These are phyloP conservation scores for Oryza nivara DNA, from an alignment of 176 grass and related monocot species.

Conservation along the genomic window DNA sequence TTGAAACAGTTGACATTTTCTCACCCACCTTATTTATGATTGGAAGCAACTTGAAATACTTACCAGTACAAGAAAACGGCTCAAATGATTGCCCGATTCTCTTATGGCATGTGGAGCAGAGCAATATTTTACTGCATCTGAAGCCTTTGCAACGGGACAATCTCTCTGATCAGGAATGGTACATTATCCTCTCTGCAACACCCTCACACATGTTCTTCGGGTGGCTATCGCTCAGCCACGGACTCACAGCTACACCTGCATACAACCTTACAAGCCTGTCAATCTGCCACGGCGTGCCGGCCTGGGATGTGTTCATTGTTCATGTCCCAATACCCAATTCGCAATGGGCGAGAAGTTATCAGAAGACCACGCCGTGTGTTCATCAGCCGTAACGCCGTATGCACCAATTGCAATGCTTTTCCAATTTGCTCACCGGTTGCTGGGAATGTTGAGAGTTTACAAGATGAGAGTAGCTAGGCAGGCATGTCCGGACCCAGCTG, in stretches of 20 bases:
- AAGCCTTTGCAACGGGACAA: background rate
- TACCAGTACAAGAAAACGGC: background rate
- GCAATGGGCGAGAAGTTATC: slow-evolving; percentile 10
- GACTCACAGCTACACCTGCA: background rate
- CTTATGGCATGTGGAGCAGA: background rate
- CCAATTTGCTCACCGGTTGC: background rate
- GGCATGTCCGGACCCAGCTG: background rate
- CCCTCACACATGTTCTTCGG: background rate
- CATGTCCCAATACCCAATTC: background rate
- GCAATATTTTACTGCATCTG: background rate
- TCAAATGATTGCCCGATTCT: background rate
- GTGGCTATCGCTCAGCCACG: background rate
- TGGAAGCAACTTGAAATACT: background rate
- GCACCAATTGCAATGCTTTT: background rate
- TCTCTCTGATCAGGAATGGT: background rate
- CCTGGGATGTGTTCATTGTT: background rate
- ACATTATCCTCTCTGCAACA: background rate
- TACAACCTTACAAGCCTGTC: background rate
- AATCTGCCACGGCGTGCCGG: slow-evolving; percentile 21
- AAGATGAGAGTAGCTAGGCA: background rate
- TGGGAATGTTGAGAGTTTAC: background rate
- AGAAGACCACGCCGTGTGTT: background rate
- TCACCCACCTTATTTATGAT: background rate
- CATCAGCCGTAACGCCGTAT: background rate
- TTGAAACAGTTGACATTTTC: background rate